Conservation (phyloP, 768 basidiomycete genomes). For the Rhodotorula paludigena region DNA sequence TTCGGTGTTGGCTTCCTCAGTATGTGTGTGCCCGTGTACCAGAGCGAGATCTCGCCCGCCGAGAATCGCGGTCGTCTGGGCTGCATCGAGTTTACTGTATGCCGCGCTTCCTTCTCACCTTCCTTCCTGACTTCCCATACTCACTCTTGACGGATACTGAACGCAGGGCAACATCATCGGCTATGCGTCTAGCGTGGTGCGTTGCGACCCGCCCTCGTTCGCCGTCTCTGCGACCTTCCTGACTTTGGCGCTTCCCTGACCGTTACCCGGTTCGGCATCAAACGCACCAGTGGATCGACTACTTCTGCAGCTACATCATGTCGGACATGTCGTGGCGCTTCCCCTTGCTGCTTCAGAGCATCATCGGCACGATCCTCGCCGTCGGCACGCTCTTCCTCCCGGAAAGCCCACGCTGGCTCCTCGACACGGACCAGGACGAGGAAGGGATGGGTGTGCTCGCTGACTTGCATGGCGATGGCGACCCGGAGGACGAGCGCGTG, state of each 20-base stretch:
- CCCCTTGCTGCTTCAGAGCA: constrained; percentile 78
- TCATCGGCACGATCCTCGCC: constrained; percentile 76
- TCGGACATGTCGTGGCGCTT: constrained; percentile 86
- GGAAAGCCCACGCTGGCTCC: constrained; percentile 89
- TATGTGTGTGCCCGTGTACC: constrained; percentile 91
- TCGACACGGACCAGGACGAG: constrained; percentile 75
- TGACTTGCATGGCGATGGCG: constrained; percentile 73
- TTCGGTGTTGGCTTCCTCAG: constrained; percentile 87
- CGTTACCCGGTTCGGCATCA: not conserved
- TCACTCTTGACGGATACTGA: not conserved
- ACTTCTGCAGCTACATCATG: constrained; percentile 82
- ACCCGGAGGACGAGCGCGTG: constrained; percentile 57
- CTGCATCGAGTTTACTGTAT: constrained; percentile 81
- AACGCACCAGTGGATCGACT: constrained; percentile 73
- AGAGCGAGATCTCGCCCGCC: constrained; percentile 84
- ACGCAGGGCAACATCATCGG: constrained; percentile 65
- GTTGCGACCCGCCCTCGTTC: constrained; percentile 44
- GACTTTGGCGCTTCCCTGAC: not conserved
- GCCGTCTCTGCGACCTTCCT: not conserved
- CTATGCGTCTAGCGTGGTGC: constrained; percentile 80
- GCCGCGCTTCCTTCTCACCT: not conserved
- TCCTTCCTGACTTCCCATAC: not conserved
- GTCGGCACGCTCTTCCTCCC: constrained; percentile 76
- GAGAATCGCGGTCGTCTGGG: constrained; percentile 83
- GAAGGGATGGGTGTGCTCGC: constrained; percentile 81